Conservation (phyloP, 139 green algal genomes). For the Pleodorina starrii region DNA sequence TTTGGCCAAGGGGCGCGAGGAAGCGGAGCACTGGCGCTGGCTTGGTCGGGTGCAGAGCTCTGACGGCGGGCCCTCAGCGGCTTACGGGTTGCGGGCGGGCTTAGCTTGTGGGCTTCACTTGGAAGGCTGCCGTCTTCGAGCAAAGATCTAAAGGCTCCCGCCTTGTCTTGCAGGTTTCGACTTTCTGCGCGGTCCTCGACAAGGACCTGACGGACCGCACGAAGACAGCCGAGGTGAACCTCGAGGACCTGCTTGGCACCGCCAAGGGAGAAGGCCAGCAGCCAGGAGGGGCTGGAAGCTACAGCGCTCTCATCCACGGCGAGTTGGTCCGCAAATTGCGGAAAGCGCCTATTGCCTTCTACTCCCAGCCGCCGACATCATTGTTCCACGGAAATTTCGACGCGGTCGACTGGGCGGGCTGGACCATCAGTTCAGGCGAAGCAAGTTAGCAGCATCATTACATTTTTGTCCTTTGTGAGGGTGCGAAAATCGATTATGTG, state of each 20-base stretch:
- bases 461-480: too few species aligned
- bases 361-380: constrained; percentile 48
- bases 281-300: constrained; percentile 62
- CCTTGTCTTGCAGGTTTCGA: constrained; percentile 79
- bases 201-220: constrained; percentile 87
- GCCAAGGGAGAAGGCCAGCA: not conserved
- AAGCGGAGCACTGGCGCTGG: too few species aligned
- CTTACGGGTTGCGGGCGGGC: too few species aligned
- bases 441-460: too few species aligned
- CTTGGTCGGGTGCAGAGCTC: too few species aligned
- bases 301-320: constrained; percentile 76
- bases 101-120: too few species aligned
- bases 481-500: too few species aligned
- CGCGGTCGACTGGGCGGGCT: constrained; percentile 9
- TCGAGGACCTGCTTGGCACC: constrained; percentile 67
- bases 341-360: constrained; percentile 61
- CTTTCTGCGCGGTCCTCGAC: constrained; percentile 80
- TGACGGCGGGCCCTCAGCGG: too few species aligned
- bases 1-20: too few species aligned
- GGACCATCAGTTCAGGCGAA: not conserved
- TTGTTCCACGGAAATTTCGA: constrained; percentile 58
- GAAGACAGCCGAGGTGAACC: constrained; percentile 87
- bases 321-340: constrained; percentile 83
- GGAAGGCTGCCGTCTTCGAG: too few species aligned
- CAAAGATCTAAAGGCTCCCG: too few species aligned